These are phyloP conservation scores for Parietaria judaica DNA, from an alignment of 306 rosid genomes.

Conservation along the genomic window DNA sequence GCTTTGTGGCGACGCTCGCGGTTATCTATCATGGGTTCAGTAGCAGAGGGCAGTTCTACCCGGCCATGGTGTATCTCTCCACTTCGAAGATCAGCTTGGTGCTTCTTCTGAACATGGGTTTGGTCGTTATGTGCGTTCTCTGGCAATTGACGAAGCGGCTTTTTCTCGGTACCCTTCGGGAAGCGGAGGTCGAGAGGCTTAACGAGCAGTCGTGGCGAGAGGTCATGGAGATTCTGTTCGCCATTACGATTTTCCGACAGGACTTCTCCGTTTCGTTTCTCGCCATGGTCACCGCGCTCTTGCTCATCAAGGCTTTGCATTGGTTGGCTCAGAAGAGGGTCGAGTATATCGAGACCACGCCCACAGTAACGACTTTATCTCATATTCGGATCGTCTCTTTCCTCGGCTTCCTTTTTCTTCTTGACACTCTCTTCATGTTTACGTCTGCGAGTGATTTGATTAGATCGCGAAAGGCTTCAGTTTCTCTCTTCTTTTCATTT, in stretches of 20 bases:
- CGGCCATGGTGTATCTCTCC: conserved; percentile 89
- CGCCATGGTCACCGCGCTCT: conserved; percentile 79
- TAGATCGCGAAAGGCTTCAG: conserved; percentile 71
- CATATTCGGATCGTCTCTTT: conserved; percentile 91
- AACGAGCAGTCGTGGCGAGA: conserved; percentile 99
- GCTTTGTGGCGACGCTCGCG: conserved; percentile 76
- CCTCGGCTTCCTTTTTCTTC: conserved; percentile 75
- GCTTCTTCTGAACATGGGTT: conserved; percentile 93
- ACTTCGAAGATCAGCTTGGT: conserved; percentile 95
- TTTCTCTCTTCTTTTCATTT: conserved; percentile 83
- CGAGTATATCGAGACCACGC: conserved; percentile 97
- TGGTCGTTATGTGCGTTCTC: conserved; percentile 73
- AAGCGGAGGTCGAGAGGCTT: conserved; percentile 97
- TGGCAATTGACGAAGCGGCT: conserved; percentile 84
- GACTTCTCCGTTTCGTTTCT: conserved; percentile 88
- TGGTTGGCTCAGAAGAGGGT: conserved; percentile 99
- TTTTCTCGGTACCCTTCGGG: conserved; percentile 88
- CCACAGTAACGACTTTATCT: conserved; percentile 61
- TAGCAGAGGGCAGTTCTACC: conserved; percentile 96
- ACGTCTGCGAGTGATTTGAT: conserved; percentile 54
- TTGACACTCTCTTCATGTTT: conserved; percentile 70
- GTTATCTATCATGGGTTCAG: conserved; percentile 83
- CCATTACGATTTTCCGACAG: conserved; percentile 92
- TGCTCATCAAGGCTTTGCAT: conserved; percentile 86
- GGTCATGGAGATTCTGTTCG: conserved; percentile 95